A percentile compares a stretch with the other conserved stretches of the same genome.
Evolutionary conservation across 768 basidiomycete genomes (phyloP).

Genomic region (Podaxis sp.): DNA sequence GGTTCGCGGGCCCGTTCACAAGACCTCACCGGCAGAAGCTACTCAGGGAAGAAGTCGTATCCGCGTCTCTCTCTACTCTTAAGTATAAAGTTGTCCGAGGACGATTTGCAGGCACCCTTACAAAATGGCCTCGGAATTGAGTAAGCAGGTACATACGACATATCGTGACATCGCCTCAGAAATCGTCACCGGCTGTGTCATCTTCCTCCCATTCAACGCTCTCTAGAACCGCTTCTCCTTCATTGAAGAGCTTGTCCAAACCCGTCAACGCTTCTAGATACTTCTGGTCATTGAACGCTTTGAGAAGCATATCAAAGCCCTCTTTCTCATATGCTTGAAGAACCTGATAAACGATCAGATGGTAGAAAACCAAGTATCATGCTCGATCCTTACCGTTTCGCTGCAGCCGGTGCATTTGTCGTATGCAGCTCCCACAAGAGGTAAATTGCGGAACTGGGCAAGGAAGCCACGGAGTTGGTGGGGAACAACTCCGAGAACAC

Average conservation of each 20-base stretch:
- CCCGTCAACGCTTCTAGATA: conserved; percentile 77
- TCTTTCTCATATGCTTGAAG: conserved; percentile 75
- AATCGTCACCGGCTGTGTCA: conserved; percentile 36
- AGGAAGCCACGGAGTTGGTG: conserved; percentile 93
- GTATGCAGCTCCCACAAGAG: conserved; percentile 84
- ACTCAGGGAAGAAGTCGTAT: not conserved
- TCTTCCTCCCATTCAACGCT: conserved; percentile 77
- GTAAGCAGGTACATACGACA: not conserved
- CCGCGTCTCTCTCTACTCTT: not conserved
- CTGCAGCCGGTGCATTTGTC: conserved; percentile 89
- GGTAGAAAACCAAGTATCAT: not conserved
- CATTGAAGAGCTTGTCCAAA: conserved; percentile 69
- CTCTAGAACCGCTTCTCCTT: conserved; percentile 69
- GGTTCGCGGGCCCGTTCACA: not conserved
- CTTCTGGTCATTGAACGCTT: conserved; percentile 78
- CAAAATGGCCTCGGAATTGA: not conserved
- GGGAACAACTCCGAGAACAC: conserved; percentile 83
- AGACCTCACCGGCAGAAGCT: not conserved
- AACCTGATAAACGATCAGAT: conserved; percentile 42
- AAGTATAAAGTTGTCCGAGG: not conserved
- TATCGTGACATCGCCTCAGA: not conserved
- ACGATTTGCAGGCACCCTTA: not conserved
- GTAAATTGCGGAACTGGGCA: conserved; percentile 79
- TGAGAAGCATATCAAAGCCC: conserved; percentile 74
- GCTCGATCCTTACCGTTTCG: conserved; percentile 48